These are phyloP conservation scores for Breviolum minutum DNA, from an alignment of 73 alveolate species.

Conservation along the genomic window DNA sequence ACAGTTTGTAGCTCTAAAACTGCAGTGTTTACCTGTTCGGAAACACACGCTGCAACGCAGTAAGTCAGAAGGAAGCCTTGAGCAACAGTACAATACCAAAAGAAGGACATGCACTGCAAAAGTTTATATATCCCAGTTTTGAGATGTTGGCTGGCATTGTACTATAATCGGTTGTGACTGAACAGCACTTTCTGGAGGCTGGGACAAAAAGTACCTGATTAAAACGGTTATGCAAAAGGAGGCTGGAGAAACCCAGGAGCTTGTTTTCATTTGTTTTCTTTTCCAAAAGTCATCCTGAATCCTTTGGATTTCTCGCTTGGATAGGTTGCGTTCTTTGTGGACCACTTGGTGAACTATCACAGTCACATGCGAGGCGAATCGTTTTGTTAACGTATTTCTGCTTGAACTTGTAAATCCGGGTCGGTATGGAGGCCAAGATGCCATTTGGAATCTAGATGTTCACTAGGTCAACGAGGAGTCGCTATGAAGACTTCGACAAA, in stretches of 20 bases:
- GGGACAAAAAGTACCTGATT: conserved; percentile 83
- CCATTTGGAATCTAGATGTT: too few relatives aligned
- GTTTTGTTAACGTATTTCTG: background rate
- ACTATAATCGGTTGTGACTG: too few relatives aligned
- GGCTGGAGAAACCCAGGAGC: background rate
- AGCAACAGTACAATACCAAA: too few relatives aligned
- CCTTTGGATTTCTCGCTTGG: background rate
- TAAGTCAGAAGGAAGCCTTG: too few relatives aligned
- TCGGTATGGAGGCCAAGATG: too few relatives aligned
- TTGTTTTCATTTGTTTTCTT: background rate
- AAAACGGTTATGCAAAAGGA: conserved; percentile 71
- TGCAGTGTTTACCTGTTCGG: background rate
- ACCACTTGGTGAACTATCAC: conserved; percentile 64
- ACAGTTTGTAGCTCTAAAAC: background rate
- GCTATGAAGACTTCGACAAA: too few relatives aligned
- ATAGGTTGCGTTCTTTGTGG: conserved; percentile 59
- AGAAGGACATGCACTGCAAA: too few relatives aligned
- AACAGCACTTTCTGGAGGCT: background rate
- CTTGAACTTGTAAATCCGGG: too few relatives aligned
- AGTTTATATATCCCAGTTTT: too few relatives aligned
- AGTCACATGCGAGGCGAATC: conserved; percentile 69
- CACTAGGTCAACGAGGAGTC: too few relatives aligned
- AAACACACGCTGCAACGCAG: background rate
- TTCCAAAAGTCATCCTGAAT: background rate
- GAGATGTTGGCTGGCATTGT: too few relatives aligned